Evolutionary conservation across 2,329 filamentous ascomycete species (phyloP).

Genomic region (Venturia oleaginea): DNA sequence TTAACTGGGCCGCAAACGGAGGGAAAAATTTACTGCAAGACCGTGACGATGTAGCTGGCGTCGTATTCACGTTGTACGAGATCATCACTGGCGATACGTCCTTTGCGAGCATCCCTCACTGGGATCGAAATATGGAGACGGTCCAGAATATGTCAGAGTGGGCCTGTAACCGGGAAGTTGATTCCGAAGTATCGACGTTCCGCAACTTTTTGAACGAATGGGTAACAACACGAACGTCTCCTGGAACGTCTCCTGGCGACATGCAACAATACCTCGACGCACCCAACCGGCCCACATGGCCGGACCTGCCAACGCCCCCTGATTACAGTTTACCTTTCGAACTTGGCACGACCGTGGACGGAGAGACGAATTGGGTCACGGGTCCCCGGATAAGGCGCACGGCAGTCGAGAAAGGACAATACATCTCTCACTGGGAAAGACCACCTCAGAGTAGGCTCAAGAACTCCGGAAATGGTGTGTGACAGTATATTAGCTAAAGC

Average conservation of each 20-base stretch:
- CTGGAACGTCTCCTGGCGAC: conserved; percentile 1
- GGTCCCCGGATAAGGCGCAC: conserved; percentile 9
- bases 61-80: conserved; percentile 23
- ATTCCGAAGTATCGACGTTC: conserved; percentile 12
- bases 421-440: conserved; percentile 8
- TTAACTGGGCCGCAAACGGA: conserved; percentile 19
- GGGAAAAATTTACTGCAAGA: conserved; percentile 16
- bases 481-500: not conserved
- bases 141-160: conserved; percentile 13
- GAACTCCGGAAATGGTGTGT: not conserved
- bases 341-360: conserved; percentile 1
- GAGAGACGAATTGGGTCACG: conserved; percentile 6
- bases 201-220: conserved; percentile 12
- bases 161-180: conserved; percentile 13
- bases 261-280: conserved; percentile 9
- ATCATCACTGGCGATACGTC: conserved; percentile 22
- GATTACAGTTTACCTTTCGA: conserved; percentile 9
- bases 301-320: conserved; percentile 8
- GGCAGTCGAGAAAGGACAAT: conserved; percentile 8
- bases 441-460: conserved; percentile 7
- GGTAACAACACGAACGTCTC: conserved; percentile 9
- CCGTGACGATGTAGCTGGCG: conserved; percentile 21
- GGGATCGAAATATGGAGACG: conserved; percentile 19
- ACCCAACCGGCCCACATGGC: conserved; percentile 10
- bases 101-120: conserved; percentile 20